Evolutionary conservation across 2,329 filamentous ascomycete genomes (phyloP), one percentile per base, ranked within the genome.

Genomic region (Monosporascus sp.): DNA sequence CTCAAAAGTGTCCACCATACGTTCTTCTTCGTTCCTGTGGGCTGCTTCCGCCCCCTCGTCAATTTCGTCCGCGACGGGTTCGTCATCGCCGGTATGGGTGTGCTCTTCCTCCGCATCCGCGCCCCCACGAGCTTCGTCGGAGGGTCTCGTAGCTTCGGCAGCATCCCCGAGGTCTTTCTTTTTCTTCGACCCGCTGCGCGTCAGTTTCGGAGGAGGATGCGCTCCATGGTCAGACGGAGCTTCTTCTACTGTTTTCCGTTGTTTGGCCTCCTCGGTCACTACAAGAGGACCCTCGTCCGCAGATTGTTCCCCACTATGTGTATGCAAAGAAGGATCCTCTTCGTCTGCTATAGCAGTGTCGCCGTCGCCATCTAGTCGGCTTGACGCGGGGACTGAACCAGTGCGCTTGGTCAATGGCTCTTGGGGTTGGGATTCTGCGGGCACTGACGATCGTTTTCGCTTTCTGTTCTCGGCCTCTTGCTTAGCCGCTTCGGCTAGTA

Each of bases 1-100:
- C 57, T 48, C 26, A 37, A 19, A 27, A 40, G 17, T 38, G 47
- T 52, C 37, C 49, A 36, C 64, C 80, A 70, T 80, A 83, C 84
- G 67, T 65, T 86, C 83, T 81, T 89, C 86, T 55, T 84, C 81
- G 56, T 85, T 85, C 51, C 71, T 84, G 49, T 80, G 76, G 20
- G 76, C 78, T 48, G 74, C 77, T 59, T 86, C 84, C 3, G 76
- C 74, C 58, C 86, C 83, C 56, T 84, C 83, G 57, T 84, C 80
- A 52, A 76, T 73, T 61, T 85, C 82, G 60, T 74, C 73, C 52
- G 84, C 80, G 47, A 67, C 73, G 40, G 73, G 73, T 22, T 81
- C 79, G 38, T 84, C 80, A 27, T 80, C 85, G 47, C 78, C 81
- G 27, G 75, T 76, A 24, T 69, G 69, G 20, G 78, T 71, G 22